Evolutionary conservation across 352 stramenopile species (phyloP).

Genomic region (Pythium utonaiense): DNA sequence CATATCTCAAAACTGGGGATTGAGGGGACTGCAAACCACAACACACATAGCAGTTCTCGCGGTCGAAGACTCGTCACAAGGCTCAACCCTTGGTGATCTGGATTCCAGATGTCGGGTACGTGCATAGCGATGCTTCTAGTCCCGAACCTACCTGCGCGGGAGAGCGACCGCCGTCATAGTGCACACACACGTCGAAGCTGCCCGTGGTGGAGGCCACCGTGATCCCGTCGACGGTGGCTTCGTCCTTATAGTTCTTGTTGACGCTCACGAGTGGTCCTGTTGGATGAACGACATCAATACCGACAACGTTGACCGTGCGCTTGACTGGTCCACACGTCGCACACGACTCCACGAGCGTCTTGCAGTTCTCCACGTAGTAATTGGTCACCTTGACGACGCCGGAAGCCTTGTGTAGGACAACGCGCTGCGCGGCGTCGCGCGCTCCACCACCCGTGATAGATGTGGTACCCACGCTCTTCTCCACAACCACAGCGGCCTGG

Average conservation of each 20-base stretch:
- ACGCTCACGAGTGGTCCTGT: constrained; percentile 53
- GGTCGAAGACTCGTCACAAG: background rate
- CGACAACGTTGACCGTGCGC: constrained; percentile 42
- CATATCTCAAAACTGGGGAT: background rate
- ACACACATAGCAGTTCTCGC: background rate
- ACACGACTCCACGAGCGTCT: constrained; percentile 55
- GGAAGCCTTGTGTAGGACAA: constrained; percentile 44
- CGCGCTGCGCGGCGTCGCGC: constrained; percentile 33
- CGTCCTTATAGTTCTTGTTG: constrained; percentile 73
- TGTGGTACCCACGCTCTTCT: constrained; percentile 49
- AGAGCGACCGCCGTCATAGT: constrained; percentile 28
- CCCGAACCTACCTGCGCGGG: constrained; percentile 15
- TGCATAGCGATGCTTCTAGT: constrained; percentile 2
- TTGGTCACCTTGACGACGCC: constrained; percentile 50
- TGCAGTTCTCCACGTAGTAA: constrained; percentile 51
- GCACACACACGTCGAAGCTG: constrained; percentile 24
- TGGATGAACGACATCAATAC: constrained; percentile 49
- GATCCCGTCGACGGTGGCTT: constrained; percentile 41
- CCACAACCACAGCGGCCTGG: constrained; percentile 47
- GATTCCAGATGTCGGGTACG: constrained; percentile 7
- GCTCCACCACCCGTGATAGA: constrained; percentile 54
- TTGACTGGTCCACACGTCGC: constrained; percentile 60
- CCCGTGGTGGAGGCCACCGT: constrained; percentile 27
- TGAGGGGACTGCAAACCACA: background rate
- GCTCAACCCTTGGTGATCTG: constrained; percentile 16